Evolutionary conservation across 2,329 filamentous ascomycete genomes (phyloP).

Genomic region (Fusarium heterosporum): DNA sequence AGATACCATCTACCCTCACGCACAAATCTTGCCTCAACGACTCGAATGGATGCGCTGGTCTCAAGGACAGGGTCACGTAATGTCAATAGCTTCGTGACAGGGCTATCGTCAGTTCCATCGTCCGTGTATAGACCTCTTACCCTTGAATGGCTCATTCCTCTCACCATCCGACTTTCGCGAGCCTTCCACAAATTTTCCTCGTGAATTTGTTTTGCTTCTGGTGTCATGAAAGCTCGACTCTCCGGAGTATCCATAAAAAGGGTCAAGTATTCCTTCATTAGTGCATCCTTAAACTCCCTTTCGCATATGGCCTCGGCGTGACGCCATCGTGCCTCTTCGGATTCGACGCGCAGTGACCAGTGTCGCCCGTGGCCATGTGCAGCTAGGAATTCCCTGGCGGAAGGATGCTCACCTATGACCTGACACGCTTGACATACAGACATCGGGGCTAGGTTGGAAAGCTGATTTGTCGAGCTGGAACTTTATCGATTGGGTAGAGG

Average conservation of each 20-base stretch:
- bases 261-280: too few species aligned
- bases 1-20: slow-evolving; percentile 31
- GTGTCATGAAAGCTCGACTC: background rate
- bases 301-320: background rate
- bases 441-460: too few species aligned
- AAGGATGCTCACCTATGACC: background rate
- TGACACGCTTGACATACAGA: background rate
- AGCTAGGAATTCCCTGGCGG: background rate
- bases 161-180: background rate
- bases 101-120: background rate
- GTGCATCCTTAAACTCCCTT: background rate
- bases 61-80: background rate
- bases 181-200: background rate
- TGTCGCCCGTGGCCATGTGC: background rate
- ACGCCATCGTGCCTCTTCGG: background rate
- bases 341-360: background rate
- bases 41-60: background rate
- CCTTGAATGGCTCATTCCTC: background rate
- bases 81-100: background rate
- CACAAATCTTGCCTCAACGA: background rate
- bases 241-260: background rate
- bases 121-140: background rate
- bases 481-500: too few species aligned
- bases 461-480: too few species aligned
- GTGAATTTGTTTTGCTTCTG: background rate